Conservation (phyloP, 306 rosid genomes). For the Cucumis hystrix region DNA sequence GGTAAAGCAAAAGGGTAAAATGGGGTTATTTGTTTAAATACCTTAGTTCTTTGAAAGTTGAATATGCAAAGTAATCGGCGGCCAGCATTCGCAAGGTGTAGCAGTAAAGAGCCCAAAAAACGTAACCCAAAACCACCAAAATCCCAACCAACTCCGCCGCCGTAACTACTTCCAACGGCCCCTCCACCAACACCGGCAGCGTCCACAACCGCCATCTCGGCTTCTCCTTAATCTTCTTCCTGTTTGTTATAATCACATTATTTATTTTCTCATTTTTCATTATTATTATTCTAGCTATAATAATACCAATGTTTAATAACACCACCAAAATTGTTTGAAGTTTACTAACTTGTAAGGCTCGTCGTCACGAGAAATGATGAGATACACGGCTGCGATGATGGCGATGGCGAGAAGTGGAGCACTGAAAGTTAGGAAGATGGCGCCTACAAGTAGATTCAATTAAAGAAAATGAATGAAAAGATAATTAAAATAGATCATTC, state of each 20-base stretch:
- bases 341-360: conserved; percentile 34
- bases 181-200: conserved; percentile 65
- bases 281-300: too few relatives aligned
- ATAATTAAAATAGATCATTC: too few relatives aligned
- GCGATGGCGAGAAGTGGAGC: conserved; percentile 61
- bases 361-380: conserved; percentile 42
- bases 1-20: too few relatives aligned
- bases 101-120: conserved; percentile 47
- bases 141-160: conserved; percentile 75
- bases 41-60: neutral
- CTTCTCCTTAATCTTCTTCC: neutral
- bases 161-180: conserved; percentile 83
- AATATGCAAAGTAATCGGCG: neutral
- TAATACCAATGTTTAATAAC: too few relatives aligned
- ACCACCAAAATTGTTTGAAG: too few relatives aligned
- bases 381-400: conserved; percentile 43
- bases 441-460: conserved; percentile 31
- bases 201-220: conserved; percentile 77
- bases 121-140: conserved; percentile 39
- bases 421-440: conserved; percentile 33
- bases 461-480: too few relatives aligned
- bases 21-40: neutral
- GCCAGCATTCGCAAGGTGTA: neutral
- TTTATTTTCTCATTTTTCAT: too few relatives aligned
- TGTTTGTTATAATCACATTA: neutral